Evolutionary conservation across 1,284 basidiomycete species (phyloP).

Genomic region (Marasmius fiardii): DNA sequence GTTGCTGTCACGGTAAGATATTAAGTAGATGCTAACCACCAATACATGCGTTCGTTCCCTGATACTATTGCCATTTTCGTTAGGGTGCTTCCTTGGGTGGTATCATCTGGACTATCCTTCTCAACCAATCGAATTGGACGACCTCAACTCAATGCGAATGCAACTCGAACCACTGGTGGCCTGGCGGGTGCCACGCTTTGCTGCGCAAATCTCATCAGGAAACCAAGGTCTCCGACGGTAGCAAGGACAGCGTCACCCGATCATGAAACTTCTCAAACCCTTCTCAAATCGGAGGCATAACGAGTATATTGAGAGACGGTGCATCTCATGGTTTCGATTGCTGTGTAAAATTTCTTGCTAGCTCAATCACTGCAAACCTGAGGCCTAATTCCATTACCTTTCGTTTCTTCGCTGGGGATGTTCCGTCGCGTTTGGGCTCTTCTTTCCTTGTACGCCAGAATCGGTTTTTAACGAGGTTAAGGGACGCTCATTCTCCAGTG

Average conservation of each 20-base stretch:
- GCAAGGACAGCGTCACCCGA: constrained; percentile 20
- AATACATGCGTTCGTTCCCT: neutral
- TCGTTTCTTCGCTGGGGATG: constrained; percentile 32
- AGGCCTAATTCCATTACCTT: neutral
- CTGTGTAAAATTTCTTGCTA: constrained; percentile 29
- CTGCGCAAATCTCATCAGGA: constrained; percentile 38
- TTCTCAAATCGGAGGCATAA: constrained; percentile 14
- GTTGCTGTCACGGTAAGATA: constrained; percentile 40
- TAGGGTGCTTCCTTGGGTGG: constrained; percentile 46
- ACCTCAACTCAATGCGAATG: constrained; percentile 38
- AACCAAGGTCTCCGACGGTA: constrained; percentile 31
- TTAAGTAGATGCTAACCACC: constrained; percentile 11
- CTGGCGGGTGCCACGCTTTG: constrained; percentile 34
- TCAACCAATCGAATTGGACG: constrained; percentile 37
- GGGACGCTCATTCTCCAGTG: constrained; percentile 9
- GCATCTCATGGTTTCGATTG: constrained; percentile 42
- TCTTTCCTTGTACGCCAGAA: constrained; percentile 45
- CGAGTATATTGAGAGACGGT: constrained; percentile 32
- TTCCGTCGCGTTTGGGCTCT: constrained; percentile 40
- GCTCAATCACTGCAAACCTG: neutral
- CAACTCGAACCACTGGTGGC: constrained; percentile 37
- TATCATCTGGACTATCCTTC: constrained; percentile 47
- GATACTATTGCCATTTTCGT: neutral
- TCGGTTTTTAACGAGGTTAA: constrained; percentile 1
- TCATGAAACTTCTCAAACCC: constrained; percentile 15